Evolutionary conservation across 129 eudicot genomes (phyloP), one percentile per base, ranked within the genome.

Genomic region (Pseudognaphalium luteoalbum): DNA sequence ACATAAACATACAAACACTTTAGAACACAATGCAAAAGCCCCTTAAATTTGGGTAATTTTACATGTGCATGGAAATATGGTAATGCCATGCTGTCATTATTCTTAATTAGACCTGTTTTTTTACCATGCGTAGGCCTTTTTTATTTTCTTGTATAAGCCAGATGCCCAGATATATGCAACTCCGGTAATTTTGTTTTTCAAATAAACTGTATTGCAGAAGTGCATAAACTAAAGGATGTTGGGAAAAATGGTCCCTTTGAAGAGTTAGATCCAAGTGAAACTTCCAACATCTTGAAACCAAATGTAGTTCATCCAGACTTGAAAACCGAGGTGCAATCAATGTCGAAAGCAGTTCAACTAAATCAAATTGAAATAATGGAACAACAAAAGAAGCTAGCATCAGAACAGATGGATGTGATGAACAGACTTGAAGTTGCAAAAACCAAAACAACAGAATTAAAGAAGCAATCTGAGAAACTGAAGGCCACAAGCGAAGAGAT

Each of bases 391-490:
- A 56, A 72, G n/a, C 47, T 72, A 15, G 51, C 63, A 21, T 34
- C 47, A 57, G 56, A 73, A 37, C 68, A 73, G 8, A 57, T 73
- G 68, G 28, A 58, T 14, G 25, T 39, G 25, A 58, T 73, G 77
- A 73, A 73, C 56, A 73, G 64, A 30, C 20, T 73, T 73, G 68
- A 58, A 73, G 67, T 34, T 73, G 68, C 68, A 7, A 57, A 73
- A 59, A 16, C 4, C 6, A 73, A 58, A 73, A 52, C 77, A 10
- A 73, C 25, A 9, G 77, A 22, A 15, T 37, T 73, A 29, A 59
- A 16, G 68, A 37, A 21, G 56, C 67, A 73, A 73, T 61, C 21
- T 4, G 77, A 73, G 7, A 58, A 73, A 34, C 16, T 73, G 16
- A 8, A 73, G 68, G 52, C 60, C 56, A 59, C 14, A 39, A 20